Evolutionary conservation across 768 basidiomycete genomes (phyloP).

Genomic region (Mycena leptocephala): DNA sequence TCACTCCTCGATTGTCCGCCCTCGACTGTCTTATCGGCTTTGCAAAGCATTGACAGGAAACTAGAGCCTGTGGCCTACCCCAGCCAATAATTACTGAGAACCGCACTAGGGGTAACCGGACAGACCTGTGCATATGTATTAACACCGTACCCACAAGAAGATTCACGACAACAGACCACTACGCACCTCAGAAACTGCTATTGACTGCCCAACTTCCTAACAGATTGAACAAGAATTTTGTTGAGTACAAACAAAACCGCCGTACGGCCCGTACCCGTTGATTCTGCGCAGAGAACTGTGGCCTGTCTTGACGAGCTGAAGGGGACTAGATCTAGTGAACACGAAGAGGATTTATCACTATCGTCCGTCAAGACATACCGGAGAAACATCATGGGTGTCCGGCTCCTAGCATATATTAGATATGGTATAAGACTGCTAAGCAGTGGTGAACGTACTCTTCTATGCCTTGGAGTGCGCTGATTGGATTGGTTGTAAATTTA

Average conservation of each 20-base stretch:
- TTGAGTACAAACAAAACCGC: too few relatives aligned
- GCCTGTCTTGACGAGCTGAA: not conserved
- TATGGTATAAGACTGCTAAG: not conserved
- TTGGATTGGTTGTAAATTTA: not conserved
- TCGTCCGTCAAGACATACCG: not conserved
- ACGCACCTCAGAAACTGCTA: slow-evolving; percentile 20
- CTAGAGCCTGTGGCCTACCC: not conserved
- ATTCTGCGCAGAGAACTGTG: not conserved
- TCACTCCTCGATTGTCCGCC: slow-evolving; percentile 8
- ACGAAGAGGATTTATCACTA: not conserved
- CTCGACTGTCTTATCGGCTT: not conserved
- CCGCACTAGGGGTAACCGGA: slow-evolving; percentile 11
- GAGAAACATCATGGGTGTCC: slow-evolving; percentile 8
- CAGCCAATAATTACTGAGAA: slow-evolving; percentile 8
- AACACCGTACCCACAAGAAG: slow-evolving; percentile 5
- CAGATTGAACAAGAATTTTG: too few relatives aligned
- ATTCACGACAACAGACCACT: not conserved
- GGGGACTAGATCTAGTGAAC: not conserved
- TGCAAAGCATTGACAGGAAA: slow-evolving; percentile 14
- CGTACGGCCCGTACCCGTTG: slow-evolving; percentile 4
- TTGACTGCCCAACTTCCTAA: slow-evolving; percentile 6
- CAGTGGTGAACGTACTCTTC: not conserved
- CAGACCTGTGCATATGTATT: slow-evolving; percentile 17
- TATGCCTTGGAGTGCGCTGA: slow-evolving; percentile 4
- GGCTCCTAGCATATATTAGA: slow-evolving; percentile 6